Percentiles rank a stretch among this genome's conserved stretches.
Conservation (phyloP, 2,329 filamentous ascomycete species). For the Furcasterigmium furcatum region DNA sequence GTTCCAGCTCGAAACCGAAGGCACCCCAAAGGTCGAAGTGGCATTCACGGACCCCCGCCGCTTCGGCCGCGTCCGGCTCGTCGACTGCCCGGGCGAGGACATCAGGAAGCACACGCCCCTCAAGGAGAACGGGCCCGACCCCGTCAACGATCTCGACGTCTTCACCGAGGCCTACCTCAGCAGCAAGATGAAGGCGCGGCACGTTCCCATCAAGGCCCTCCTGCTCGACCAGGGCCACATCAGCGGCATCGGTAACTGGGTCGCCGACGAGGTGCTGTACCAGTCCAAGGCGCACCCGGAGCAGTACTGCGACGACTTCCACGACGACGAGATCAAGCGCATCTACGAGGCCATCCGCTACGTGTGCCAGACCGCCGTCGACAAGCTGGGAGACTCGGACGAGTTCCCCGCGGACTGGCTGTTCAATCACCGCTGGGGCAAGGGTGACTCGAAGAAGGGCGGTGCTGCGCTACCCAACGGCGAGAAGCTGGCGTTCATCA, state of each 20-base stretch:
- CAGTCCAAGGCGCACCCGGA: conserved; percentile 88
- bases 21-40: conserved; percentile 50
- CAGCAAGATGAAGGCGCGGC: conserved; percentile 69
- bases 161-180: conserved; percentile 75
- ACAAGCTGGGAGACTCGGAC: conserved; percentile 75
- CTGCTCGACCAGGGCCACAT: conserved; percentile 85
- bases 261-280: conserved; percentile 90
- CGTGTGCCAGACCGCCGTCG: conserved; percentile 78
- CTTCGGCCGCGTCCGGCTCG: conserved; percentile 74
- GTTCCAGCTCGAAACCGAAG: conserved; percentile 68
- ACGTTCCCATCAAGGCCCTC: conserved; percentile 84
- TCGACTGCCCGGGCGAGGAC: conserved; percentile 73
- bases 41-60: conserved; percentile 84
- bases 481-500: conserved; percentile 80
- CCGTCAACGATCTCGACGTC: conserved; percentile 74
- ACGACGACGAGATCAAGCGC: conserved; percentile 63
- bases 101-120: conserved; percentile 77
- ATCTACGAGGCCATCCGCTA: conserved; percentile 73
- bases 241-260: conserved; percentile 95
- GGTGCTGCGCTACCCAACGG: conserved; percentile 73
- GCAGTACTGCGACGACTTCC: conserved; percentile 84
- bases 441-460: conserved; percentile 73
- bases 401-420: conserved; percentile 86
- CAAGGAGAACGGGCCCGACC: conserved; percentile 91
- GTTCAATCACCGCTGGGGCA: conserved; percentile 85